Conservation (phyloP, 2,329 filamentous ascomycete genomes). For the Alternaria viburni region DNA sequence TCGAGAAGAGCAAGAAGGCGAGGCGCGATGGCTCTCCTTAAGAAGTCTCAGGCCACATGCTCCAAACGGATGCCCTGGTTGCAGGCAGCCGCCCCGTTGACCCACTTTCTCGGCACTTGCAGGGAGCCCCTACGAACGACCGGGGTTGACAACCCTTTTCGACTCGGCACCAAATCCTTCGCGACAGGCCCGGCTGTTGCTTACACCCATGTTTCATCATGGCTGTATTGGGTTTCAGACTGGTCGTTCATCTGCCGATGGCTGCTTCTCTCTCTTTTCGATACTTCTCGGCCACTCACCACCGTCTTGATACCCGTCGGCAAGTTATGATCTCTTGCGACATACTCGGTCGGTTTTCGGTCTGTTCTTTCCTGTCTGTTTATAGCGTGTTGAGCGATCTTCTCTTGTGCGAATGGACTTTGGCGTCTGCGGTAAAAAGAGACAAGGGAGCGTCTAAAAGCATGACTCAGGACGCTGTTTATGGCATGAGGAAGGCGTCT, state of each 20-base stretch:
- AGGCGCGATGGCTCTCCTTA: conserved; percentile 49
- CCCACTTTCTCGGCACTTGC: conserved; percentile 43
- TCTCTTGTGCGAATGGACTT: background rate
- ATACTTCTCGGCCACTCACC: background rate
- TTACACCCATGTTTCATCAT: conserved; percentile 29
- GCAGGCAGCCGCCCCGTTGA: conserved; percentile 30
- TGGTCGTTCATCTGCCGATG: conserved; percentile 6
- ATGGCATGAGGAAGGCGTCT: conserved; percentile 1
- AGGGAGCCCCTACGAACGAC: conserved; percentile 42
- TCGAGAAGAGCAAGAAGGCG: conserved; percentile 51
- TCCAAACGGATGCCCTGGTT: conserved; percentile 36
- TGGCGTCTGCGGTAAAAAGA: conserved; percentile 5
- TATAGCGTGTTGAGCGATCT: conserved; percentile 4
- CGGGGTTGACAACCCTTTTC: conserved; percentile 37
- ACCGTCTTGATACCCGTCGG: conserved; percentile 20
- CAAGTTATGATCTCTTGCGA: conserved; percentile 26
- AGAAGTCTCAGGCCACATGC: conserved; percentile 31
- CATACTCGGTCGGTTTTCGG: conserved; percentile 1
- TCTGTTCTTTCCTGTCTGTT: conserved; percentile 7
- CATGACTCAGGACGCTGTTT: conserved; percentile 3
- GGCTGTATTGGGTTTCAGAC: conserved; percentile 35
- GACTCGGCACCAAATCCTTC: conserved; percentile 31
- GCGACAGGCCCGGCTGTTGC: conserved; percentile 23
- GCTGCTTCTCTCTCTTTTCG: conserved; percentile 8
- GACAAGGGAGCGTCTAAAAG: conserved; percentile 9